A percentile compares a stretch with the other conserved stretches of the same genome.
Conservation (phyloP, 192 early-diverging fungal genomes). For the Geosiphon pyriformis region DNA sequence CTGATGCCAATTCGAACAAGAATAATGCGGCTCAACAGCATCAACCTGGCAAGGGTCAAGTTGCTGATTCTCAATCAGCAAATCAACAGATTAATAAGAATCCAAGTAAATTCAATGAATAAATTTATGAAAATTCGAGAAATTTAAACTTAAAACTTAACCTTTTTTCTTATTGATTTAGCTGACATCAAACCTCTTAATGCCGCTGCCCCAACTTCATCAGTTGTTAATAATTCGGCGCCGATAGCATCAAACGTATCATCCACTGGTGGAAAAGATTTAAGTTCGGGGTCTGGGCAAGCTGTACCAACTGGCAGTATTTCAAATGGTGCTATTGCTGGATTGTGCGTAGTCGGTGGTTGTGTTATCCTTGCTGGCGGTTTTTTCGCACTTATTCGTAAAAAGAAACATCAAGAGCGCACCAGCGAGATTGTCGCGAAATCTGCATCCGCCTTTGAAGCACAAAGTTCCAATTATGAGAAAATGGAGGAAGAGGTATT, state of each 20-base stretch:
- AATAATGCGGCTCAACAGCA: neutral
- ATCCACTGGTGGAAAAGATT: neutral
- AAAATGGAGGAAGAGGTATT: slow-evolving; percentile 28
- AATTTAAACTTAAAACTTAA: too few relatives aligned
- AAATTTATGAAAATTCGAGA: too few relatives aligned
- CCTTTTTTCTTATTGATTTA: too few relatives aligned
- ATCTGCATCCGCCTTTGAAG: slow-evolving; percentile 36
- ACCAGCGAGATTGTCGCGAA: slow-evolving; percentile 23
- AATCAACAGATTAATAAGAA: too few relatives aligned
- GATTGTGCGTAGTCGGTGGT: slow-evolving; percentile 29
- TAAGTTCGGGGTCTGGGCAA: neutral
- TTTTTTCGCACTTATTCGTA: slow-evolving; percentile 28
- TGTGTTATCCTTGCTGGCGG: slow-evolving; percentile 27
- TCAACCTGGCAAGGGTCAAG: neutral
- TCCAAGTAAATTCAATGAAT: too few relatives aligned
- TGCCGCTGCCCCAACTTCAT: too few relatives aligned
- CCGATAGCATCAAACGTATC: neutral
- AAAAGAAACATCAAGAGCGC: slow-evolving; percentile 31
- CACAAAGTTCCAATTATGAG: slow-evolving; percentile 33
- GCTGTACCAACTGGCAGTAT: neutral
- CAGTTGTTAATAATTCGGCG: neutral
- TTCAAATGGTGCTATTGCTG: neutral
- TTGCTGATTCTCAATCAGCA: too few relatives aligned
- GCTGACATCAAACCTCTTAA: too few relatives aligned
- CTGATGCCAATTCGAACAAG: neutral